phyloP scores from a whole-genome alignment of 2,329 filamentous ascomycete species.

The Metarhizium rileyi region DNA sequence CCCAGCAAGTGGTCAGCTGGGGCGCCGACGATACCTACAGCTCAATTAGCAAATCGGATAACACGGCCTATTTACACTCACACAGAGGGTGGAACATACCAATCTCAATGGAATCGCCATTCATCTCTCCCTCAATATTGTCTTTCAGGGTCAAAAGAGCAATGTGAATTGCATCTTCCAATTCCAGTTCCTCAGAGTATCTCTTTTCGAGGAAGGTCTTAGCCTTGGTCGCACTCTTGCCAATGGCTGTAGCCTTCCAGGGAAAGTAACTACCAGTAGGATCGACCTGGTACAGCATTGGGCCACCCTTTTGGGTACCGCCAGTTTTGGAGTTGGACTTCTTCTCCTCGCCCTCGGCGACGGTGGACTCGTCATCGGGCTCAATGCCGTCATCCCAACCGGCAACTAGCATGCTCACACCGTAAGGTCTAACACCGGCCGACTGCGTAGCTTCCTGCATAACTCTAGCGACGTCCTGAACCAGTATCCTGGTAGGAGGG shows the following conservation, averaged over 20 bases:
- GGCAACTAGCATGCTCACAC: constrained; percentile 88
- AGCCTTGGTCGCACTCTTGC: constrained; percentile 94
- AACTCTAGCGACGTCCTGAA: constrained; percentile 93
- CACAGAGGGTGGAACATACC: constrained; percentile 42
- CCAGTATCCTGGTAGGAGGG: constrained; percentile 97
- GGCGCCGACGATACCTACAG: constrained; percentile 79
- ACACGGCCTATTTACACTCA: not conserved
- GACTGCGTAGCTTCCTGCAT: constrained; percentile 99
- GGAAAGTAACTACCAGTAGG: constrained; percentile 98
- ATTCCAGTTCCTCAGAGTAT: constrained; percentile 92
- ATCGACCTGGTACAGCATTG: constrained; percentile 97
- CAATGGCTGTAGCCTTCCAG: constrained; percentile 98
- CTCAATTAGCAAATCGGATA: constrained; percentile 15
- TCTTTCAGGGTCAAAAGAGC: constrained; percentile 95
- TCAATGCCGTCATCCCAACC: constrained; percentile 97
- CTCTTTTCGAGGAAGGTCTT: constrained; percentile 99
- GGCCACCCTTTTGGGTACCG: constrained; percentile 88
- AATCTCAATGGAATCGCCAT: constrained; percentile 96
- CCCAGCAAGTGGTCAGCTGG: constrained; percentile 90
- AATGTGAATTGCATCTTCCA: constrained; percentile 98
- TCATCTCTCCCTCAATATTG: constrained; percentile 99
- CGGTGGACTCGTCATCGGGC: constrained; percentile 60
- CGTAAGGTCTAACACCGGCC: constrained; percentile 92
- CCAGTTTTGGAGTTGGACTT: constrained; percentile 79
- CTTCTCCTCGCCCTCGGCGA: constrained; percentile 58